Percentiles rank a stretch among this genome's conserved stretches.
phyloP scores from a whole-genome alignment of 306 rosid species.

The Geum urbanum region DNA sequence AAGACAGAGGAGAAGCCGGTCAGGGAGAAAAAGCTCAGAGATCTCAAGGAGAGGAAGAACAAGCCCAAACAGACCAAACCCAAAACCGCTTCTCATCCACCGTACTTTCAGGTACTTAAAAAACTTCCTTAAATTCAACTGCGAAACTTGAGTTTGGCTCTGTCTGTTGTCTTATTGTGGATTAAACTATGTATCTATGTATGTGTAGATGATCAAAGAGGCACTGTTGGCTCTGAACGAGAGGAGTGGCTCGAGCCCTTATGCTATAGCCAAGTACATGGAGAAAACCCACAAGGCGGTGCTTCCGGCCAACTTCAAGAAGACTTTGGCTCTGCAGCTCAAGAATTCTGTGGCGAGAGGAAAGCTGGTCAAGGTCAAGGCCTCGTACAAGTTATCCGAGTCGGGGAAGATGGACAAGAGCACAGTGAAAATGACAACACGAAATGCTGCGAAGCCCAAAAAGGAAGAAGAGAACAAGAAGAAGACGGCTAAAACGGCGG shows the following conservation, averaged over 20 bases:
- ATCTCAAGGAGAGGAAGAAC: slow-evolving; percentile 46
- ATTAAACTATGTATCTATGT: neutral
- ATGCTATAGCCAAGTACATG: slow-evolving; percentile 87
- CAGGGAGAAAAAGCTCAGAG: slow-evolving; percentile 51
- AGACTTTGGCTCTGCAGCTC: slow-evolving; percentile 61
- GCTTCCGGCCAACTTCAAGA: slow-evolving; percentile 71
- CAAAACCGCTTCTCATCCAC: slow-evolving; percentile 70
- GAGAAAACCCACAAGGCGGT: slow-evolving; percentile 72
- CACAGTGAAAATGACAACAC: neutral
- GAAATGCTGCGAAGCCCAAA: slow-evolving; percentile 15
- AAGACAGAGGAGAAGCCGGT: slow-evolving; percentile 28
- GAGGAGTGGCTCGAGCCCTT: slow-evolving; percentile 76
- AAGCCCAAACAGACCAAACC: slow-evolving; percentile 35
- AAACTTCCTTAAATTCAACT: neutral
- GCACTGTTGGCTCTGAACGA: slow-evolving; percentile 67
- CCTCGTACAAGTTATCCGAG: slow-evolving; percentile 68
- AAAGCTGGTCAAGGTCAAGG: slow-evolving; percentile 69
- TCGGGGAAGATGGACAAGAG: slow-evolving; percentile 28
- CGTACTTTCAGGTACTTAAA: slow-evolving; percentile 64
- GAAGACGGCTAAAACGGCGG: slow-evolving; percentile 2
- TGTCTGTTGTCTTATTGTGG: neutral
- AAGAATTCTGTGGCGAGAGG: slow-evolving; percentile 70
- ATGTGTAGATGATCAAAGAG: slow-evolving; percentile 72
- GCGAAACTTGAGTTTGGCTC: neutral
- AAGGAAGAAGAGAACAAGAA: slow-evolving; percentile 22